Evolutionary conservation across 2,329 filamentous ascomycete genomes (phyloP).

Genomic region (Mollisia scopiformis): DNA sequence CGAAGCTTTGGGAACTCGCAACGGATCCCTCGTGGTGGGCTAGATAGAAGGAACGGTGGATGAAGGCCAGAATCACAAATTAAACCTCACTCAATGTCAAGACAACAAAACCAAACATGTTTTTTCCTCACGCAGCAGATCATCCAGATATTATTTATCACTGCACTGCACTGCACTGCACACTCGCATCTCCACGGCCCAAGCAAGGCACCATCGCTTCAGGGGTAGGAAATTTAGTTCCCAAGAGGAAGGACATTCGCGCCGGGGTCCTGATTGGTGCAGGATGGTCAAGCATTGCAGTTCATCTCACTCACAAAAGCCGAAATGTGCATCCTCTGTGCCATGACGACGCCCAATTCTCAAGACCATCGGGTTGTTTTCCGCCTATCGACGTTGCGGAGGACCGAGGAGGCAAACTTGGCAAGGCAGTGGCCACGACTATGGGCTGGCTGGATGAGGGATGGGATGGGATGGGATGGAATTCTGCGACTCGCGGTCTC

Average conservation of each 20-base stretch:
- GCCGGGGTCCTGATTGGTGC: conserved; percentile 5
- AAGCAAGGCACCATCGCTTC: conserved; percentile 10
- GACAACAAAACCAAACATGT: not conserved
- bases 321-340: not conserved
- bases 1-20: not conserved
- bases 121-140: not conserved
- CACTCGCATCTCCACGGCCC: not conserved
- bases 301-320: conserved; percentile 12
- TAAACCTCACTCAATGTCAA: not conserved
- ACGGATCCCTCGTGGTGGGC: not conserved
- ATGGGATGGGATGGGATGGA: too few species aligned
- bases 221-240: conserved; percentile 13
- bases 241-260: not conserved
- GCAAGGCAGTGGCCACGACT: not conserved
- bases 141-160: not conserved
- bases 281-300: not conserved
- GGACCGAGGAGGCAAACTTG: not conserved
- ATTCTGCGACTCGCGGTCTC: not conserved
- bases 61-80: not conserved
- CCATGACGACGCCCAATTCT: not conserved
- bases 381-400: not conserved
- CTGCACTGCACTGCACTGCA: not conserved
- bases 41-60: not conserved
- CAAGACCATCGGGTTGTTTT: not conserved
- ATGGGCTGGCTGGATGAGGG: too few species aligned